Evolutionary conservation across 1,139 yeast species (phyloP).

Genomic region (Suhomyces wounanorum): DNA sequence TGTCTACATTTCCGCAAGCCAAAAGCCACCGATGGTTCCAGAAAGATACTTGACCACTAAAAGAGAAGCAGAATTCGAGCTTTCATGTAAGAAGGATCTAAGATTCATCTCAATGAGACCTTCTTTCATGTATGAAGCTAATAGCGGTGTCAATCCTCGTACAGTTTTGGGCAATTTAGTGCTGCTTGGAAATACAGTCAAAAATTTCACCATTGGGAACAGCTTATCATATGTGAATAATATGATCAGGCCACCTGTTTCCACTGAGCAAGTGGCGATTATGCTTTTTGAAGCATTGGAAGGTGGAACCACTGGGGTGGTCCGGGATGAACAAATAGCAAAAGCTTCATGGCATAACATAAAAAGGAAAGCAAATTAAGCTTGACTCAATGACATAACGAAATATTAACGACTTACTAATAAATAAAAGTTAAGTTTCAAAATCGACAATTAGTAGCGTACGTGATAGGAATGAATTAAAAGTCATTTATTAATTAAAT

Average conservation of each 20-base stretch:
- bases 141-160: constrained; percentile 34
- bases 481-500: not conserved
- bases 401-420: not conserved
- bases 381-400: not conserved
- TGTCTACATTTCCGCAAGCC: constrained; percentile 82
- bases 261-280: constrained; percentile 69
- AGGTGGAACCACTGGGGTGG: constrained; percentile 58
- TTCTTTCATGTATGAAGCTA: constrained; percentile 75
- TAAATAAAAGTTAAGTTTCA: not conserved
- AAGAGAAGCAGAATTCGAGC: constrained; percentile 69
- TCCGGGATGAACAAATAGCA: constrained; percentile 54
- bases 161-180: constrained; percentile 30
- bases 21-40: constrained; percentile 67
- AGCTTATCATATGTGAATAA: constrained; percentile 39
- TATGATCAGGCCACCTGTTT: constrained; percentile 61
- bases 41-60: constrained; percentile 71
- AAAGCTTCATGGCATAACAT: constrained; percentile 5
- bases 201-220: constrained; percentile 37
- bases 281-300: constrained; percentile 58
- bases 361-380: not conserved
- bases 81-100: constrained; percentile 45
- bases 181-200: constrained; percentile 43
- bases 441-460: no score
- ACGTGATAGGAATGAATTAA: no score
- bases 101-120: constrained; percentile 73